Conservation (phyloP, 192 early-diverging fungal species). For the Paraglomus occultum region DNA sequence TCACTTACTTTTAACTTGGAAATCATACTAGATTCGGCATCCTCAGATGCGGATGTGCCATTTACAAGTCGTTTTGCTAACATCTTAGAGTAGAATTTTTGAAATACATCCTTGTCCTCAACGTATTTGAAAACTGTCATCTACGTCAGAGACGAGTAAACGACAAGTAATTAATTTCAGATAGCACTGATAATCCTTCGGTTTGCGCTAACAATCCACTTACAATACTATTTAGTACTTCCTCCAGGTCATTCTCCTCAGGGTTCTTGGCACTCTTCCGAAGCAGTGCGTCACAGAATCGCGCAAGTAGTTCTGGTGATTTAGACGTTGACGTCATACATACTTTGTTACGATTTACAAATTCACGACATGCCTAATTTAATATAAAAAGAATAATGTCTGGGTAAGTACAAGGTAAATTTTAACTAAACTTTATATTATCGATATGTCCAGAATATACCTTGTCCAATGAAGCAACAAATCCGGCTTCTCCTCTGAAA, state of each 20-base stretch:
- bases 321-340: conserved; percentile 67
- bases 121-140: conserved; percentile 97
- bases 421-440: no score
- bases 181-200: not conserved
- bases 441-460: conserved; percentile 30
- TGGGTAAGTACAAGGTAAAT: no score
- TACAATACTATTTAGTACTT: conserved; percentile 73
- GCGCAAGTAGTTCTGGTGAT: conserved; percentile 87
- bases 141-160: conserved; percentile 32
- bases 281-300: conserved; percentile 86
- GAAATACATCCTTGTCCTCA: conserved; percentile 97
- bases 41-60: conserved; percentile 83
- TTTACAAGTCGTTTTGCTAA: conserved; percentile 92
- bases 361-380: conserved; percentile 71
- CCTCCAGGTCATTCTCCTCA: conserved; percentile 70
- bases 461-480: conserved; percentile 89
- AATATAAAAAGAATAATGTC: not conserved
- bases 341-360: conserved; percentile 88
- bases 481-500: conserved; percentile 82
- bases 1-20: conserved; percentile 67
- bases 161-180: not conserved
- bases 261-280: conserved; percentile 79
- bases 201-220: conserved; percentile 25
- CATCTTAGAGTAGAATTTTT: conserved; percentile 94
- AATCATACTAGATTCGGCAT: conserved; percentile 95